Evolutionary conservation across 1,139 yeast genomes (phyloP).

Genomic region (Geotrichum aggregatum): DNA sequence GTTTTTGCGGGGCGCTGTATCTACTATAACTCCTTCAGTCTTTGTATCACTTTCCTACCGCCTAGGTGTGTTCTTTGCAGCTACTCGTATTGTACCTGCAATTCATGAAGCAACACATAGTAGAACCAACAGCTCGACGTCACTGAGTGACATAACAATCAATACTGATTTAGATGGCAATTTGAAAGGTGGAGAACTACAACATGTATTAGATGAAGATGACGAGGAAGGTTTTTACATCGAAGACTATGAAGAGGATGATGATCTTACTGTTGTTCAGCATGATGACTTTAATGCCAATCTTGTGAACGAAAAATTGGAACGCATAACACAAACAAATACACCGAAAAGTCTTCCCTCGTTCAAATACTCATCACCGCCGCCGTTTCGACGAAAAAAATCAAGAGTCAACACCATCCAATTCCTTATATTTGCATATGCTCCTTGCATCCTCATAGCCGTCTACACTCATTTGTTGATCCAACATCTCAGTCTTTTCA

Average conservation of each 20-base stretch:
- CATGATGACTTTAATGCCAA: constrained; percentile 2
- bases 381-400: constrained; percentile 29
- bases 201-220: constrained; percentile 7
- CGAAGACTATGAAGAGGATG: constrained; percentile 10
- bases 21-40: constrained; percentile 77
- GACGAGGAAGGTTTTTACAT: neutral
- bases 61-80: constrained; percentile 83
- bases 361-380: neutral
- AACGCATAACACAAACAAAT: neutral
- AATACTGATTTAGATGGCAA: neutral
- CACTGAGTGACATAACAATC: neutral
- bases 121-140: neutral
- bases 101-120: constrained; percentile 26
- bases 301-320: constrained; percentile 2
- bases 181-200: neutral
- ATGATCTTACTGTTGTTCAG: constrained; percentile 5
- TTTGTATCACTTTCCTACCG: constrained; percentile 78
- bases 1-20: constrained; percentile 62
- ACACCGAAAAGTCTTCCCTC: too few relatives aligned
- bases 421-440: constrained; percentile 71
- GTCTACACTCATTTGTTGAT: constrained; percentile 90
- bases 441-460: constrained; percentile 90
- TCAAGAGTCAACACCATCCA: constrained; percentile 35
- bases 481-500: constrained; percentile 75
- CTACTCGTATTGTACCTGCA: constrained; percentile 83